Base-by-base conservation (phyloP, 225 moss, liverwort and hornwort species). In the Neckera pumila region DNA sequence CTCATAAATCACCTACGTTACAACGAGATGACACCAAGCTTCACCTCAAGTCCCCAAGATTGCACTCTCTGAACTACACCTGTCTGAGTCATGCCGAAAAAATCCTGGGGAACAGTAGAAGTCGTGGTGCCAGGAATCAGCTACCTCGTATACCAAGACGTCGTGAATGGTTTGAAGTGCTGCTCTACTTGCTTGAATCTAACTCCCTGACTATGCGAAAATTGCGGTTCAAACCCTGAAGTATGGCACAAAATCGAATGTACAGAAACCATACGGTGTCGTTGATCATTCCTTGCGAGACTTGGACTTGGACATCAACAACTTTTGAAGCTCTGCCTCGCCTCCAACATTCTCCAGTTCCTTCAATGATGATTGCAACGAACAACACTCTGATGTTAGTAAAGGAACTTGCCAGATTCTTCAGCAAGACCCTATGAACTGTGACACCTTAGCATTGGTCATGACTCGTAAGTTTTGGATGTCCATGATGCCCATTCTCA, bases 341-440 rank as follows among this genome's bases (percentile, higher is more conserved):
- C 93, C 93, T 84, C 93, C 92, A 71, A 93, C 92, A 79, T 92
- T 81, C 85, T 87, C 89, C 54, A 92, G 78, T 83, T 93, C 92
- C 90, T 93, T 53, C 9, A 66, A 34, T 49, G 8, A 61, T 31
- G 8, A 40, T 62, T 11, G 51, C 67, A 38, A 78, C 42, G 53
- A 6, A 86, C 43, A 27, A 79, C 38, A 81, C 63, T 38, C 31
- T 42, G 12, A 58, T 47, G 51, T 76, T 18, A 75, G 26, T 33
- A 5, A 34, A 12, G 84, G 23, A 22, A 73, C 16, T 23, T 70
- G 31, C 22, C 40, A 10, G 14, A 38, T 38, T 69, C 69, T 56
- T 27, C 26, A 82, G 19, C 53, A 58, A 79, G 17, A 38, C 57
- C 34, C 34, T 34, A 8, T 11, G 25, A 34, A 51, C 21, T 51